Evolutionary conservation across 2,329 filamentous ascomycete species (phyloP).

Genomic region (Cercospora berteroae): DNA sequence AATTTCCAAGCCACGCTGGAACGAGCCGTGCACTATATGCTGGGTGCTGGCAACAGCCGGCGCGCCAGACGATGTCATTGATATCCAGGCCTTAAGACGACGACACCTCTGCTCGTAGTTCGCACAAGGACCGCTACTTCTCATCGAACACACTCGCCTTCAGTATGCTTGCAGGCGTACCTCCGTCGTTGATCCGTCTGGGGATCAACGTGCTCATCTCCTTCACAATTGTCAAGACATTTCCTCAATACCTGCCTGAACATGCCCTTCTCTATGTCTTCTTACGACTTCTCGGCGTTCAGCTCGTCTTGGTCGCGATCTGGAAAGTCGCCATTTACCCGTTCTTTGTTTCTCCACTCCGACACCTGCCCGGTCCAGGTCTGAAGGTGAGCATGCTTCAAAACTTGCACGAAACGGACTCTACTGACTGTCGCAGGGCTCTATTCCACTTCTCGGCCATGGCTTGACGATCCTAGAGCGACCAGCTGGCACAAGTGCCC

Average conservation of each 20-base stretch:
- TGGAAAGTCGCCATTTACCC: constrained; percentile 36
- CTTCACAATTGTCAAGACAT: constrained; percentile 5
- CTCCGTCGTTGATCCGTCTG: constrained; percentile 13
- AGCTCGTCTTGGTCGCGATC: constrained; percentile 18
- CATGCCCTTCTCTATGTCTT: constrained; percentile 26
- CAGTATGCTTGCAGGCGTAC: constrained; percentile 10
- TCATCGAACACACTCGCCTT: background rate
- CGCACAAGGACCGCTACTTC: background rate
- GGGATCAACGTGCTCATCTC: constrained; percentile 9
- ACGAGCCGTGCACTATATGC: constrained; percentile 2
- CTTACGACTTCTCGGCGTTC: constrained; percentile 19
- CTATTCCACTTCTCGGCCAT: constrained; percentile 39
- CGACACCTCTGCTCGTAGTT: background rate
- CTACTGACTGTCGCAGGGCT: constrained; percentile 22
- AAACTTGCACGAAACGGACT: background rate
- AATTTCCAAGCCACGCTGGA: constrained; percentile 13
- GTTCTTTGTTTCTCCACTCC: constrained; percentile 41
- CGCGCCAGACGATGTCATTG: constrained; percentile 15
- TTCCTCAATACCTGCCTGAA: constrained; percentile 24
- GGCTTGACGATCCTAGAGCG: constrained; percentile 37
- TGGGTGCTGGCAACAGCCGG: constrained; percentile 4
- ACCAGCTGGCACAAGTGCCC: constrained; percentile 37
- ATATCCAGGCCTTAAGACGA: constrained; percentile 12
- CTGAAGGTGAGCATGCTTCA: constrained; percentile 10
- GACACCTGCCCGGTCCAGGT: constrained; percentile 40